These are phyloP conservation scores for Luffa acutangula DNA, from an alignment of 306 rosid species.

Conservation along the genomic window DNA sequence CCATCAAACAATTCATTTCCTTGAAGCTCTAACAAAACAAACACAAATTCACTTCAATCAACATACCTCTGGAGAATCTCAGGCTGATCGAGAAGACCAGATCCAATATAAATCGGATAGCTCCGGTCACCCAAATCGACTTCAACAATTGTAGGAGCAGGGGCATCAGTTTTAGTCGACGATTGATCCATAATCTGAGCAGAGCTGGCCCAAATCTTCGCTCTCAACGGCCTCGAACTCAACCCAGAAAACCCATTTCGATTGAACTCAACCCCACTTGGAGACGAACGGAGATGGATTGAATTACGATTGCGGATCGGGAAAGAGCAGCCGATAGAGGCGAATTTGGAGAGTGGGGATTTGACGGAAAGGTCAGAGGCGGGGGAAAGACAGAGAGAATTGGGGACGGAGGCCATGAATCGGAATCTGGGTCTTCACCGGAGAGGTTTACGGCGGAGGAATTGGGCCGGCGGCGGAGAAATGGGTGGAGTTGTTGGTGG, in stretches of 20 bases:
- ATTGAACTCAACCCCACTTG: conserved; percentile 15
- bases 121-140: conserved; percentile 88
- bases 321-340: conserved; percentile 12
- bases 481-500: background rate
- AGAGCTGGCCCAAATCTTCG: conserved; percentile 38
- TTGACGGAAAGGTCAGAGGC: conserved; percentile 23
- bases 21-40: background rate
- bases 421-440: background rate
- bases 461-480: background rate
- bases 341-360: conserved; percentile 15
- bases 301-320: conserved; percentile 23
- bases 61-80: conserved; percentile 63
- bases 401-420: conserved; percentile 44
- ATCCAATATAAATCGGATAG: conserved; percentile 88
- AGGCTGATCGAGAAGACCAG: conserved; percentile 64
- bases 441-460: background rate
- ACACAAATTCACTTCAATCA: background rate
- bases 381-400: conserved; percentile 31
- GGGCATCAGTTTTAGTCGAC: conserved; percentile 18
- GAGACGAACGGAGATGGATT: conserved; percentile 13
- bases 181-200: conserved; percentile 63
- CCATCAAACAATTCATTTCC: background rate
- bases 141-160: conserved; percentile 38
- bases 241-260: conserved; percentile 11
- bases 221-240: conserved; percentile 8